A percentile compares a stretch with the other conserved stretches of the same genome.
Evolutionary conservation across 2,329 filamentous ascomycete species (phyloP).

Genomic region (Cladosporium austrohemisphaericum): DNA sequence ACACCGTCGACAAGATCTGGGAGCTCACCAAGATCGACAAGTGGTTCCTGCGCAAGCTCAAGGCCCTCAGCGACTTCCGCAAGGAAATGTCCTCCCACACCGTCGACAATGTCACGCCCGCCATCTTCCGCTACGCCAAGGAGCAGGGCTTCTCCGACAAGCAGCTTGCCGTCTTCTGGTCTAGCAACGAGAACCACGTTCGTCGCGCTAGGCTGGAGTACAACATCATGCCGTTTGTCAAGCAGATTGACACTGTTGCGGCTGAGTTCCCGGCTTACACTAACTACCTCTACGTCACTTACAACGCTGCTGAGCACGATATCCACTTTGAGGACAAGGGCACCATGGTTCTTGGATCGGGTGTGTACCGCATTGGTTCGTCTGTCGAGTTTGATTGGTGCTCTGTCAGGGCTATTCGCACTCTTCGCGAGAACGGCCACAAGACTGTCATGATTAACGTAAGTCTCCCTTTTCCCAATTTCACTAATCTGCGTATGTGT

Average conservation of each 20-base stretch:
- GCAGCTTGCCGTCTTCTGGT: constrained; percentile 90
- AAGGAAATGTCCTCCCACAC: constrained; percentile 68
- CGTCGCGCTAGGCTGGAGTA: constrained; percentile 79
- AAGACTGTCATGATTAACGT: constrained; percentile 94
- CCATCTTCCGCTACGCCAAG: constrained; percentile 78
- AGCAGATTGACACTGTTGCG: constrained; percentile 98
- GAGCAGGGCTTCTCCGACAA: constrained; percentile 90
- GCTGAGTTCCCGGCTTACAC: constrained; percentile 93
- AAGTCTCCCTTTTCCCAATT: constrained; percentile 17
- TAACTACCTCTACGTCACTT: constrained; percentile 95
- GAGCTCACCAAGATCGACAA: constrained; percentile 98
- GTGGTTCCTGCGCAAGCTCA: constrained; percentile 93
- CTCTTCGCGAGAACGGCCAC: constrained; percentile 74
- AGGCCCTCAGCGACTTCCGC: constrained; percentile 84
- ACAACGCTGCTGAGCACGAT: constrained; percentile 86
- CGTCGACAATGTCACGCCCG: constrained; percentile 58
- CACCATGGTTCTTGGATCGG: constrained; percentile 92
- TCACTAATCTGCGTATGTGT: not conserved
- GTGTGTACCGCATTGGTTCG: constrained; percentile 94
- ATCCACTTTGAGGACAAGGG: constrained; percentile 82
- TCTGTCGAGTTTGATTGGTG: constrained; percentile 99
- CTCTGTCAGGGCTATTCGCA: constrained; percentile 89
- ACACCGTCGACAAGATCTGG: constrained; percentile 95
- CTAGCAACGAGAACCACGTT: constrained; percentile 88
- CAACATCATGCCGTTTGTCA: constrained; percentile 82